Evolutionary conservation across 164 flowering plant species (phyloP).

Genomic region (Chloranthus sessilifolius): DNA sequence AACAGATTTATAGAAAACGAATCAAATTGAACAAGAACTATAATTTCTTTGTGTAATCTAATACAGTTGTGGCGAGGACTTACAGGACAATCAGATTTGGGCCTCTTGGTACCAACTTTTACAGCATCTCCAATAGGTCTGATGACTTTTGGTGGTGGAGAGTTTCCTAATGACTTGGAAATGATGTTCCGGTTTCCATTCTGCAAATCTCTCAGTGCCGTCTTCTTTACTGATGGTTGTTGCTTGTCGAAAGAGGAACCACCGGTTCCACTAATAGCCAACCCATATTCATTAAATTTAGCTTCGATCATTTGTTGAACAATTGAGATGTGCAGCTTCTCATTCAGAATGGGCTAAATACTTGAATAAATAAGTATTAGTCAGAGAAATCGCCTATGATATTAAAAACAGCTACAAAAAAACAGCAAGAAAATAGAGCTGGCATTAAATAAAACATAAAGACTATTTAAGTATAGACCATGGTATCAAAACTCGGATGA

Average conservation of each 20-base stretch:
- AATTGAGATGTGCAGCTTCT: conserved; percentile 9
- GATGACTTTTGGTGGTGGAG: conserved; percentile 32
- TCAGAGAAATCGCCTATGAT: no score
- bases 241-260: conserved; percentile 34
- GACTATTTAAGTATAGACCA: no score
- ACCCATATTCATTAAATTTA: conserved; percentile 30
- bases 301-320: conserved; percentile 33
- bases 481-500: no score
- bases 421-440: no score
- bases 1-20: no score
- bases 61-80: no score
- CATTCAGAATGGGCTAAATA: not conserved
- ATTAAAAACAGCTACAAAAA: no score
- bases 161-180: conserved; percentile 26
- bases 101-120: conserved; percentile 49
- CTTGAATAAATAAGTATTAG: not conserved
- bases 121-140: conserved; percentile 18
- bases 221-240: conserved; percentile 37
- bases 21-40: no score
- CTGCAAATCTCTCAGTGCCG: conserved; percentile 53
- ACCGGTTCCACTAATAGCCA: conserved; percentile 27
- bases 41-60: no score
- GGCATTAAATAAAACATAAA: no score
- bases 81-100: conserved; percentile 31
- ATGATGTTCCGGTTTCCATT: conserved; percentile 31